phyloP scores from a whole-genome alignment of 805 yeast species.

The Barnettozyma sucrosica region DNA sequence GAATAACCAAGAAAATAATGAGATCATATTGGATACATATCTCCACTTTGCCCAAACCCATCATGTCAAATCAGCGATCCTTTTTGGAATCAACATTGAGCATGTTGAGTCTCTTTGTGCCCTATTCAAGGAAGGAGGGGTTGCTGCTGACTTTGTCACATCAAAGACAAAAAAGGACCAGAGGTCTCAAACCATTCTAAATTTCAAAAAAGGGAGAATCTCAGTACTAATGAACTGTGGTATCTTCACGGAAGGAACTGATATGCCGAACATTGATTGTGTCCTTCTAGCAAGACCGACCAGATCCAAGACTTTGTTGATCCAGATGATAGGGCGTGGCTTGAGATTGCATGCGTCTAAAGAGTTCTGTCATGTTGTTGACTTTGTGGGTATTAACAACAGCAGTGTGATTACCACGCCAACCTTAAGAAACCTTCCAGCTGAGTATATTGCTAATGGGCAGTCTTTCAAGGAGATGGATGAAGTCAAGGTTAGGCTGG shows the following conservation, averaged over 20 bases:
- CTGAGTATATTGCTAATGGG: slow-evolving; percentile 24
- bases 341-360: slow-evolving; percentile 60
- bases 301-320: slow-evolving; percentile 58
- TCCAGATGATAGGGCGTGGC: slow-evolving; percentile 93
- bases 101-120: slow-evolving; percentile 56
- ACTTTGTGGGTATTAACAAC: slow-evolving; percentile 61
- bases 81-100: slow-evolving; percentile 70
- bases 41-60: slow-evolving; percentile 36
- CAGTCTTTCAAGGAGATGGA: slow-evolving; percentile 30
- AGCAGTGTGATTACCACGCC: slow-evolving; percentile 54
- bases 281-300: slow-evolving; percentile 78
- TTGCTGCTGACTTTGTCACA: slow-evolving; percentile 67
- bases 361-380: slow-evolving; percentile 64
- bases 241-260: slow-evolving; percentile 92
- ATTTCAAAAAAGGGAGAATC: slow-evolving; percentile 56
- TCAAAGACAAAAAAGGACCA: slow-evolving; percentile 52
- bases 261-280: slow-evolving; percentile 83
- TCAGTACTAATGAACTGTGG: slow-evolving; percentile 82
- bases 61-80: slow-evolving; percentile 53
- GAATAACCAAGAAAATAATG: slow-evolving; percentile 48
- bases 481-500: slow-evolving; percentile 19
- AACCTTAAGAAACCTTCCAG: slow-evolving; percentile 35
- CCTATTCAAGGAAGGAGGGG: slow-evolving; percentile 49
- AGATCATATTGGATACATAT: slow-evolving; percentile 49
- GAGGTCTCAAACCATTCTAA: slow-evolving; percentile 46